Percentiles rank a stretch among this genome's conserved stretches.
Conservation (phyloP, 495 filamentous ascomycete species). For the Xylaria nigripes region DNA sequence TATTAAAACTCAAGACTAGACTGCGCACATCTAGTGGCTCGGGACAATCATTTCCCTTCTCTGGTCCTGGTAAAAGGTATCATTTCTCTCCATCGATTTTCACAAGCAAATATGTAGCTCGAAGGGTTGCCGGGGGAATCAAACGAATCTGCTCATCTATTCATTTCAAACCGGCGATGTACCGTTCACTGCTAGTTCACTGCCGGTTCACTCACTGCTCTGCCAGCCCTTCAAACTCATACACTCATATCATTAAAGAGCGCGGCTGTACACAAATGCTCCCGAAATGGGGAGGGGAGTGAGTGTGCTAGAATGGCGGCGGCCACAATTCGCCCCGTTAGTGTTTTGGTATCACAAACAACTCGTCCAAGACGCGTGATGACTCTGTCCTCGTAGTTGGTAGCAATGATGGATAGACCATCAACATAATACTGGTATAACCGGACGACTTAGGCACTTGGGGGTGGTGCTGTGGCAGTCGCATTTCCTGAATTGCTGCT, state of each 20-base stretch:
- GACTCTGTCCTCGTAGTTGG: background rate
- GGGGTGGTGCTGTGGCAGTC: slow-evolving; percentile 2
- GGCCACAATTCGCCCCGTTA: background rate
- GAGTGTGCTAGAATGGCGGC: background rate
- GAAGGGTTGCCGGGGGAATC: background rate
- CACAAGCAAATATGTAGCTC: background rate
- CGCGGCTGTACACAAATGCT: background rate
- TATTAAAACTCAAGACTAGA: no score
- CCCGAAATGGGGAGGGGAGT: background rate
- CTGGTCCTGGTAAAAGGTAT: background rate
- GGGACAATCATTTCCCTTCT: background rate
- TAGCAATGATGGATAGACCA: background rate
- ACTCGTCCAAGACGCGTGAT: background rate
- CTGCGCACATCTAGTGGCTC: no score
- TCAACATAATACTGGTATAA: background rate
- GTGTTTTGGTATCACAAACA: background rate
- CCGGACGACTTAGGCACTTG: background rate
- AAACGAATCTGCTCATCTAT: background rate
- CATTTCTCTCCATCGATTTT: background rate
- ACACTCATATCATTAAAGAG: slow-evolving; percentile 4
- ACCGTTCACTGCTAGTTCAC: background rate
- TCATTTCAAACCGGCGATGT: slow-evolving; percentile 3
- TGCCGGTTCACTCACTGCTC: background rate
- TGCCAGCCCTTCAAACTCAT: background rate
- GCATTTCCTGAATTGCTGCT: slow-evolving; percentile 22